These are phyloP conservation scores for Phytomonas sp. DNA, from an alignment of 208 protist species.

Conservation along the genomic window DNA sequence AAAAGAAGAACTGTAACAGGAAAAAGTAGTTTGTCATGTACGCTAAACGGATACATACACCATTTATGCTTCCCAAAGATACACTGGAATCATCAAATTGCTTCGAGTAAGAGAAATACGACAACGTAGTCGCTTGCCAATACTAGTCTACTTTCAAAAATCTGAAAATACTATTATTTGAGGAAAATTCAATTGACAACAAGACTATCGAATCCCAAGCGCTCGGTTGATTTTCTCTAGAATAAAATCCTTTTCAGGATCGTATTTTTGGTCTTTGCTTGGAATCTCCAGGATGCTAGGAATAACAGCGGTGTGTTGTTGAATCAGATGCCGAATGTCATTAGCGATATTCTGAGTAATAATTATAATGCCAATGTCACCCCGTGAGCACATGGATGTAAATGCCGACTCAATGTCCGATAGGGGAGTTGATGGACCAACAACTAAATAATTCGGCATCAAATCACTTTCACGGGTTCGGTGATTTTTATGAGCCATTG, in stretches of 20 bases:
- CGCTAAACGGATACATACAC: neutral
- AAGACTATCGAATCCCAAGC: slow-evolving; percentile 43
- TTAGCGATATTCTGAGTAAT: slow-evolving; percentile 96
- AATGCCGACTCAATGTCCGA: slow-evolving; percentile 92
- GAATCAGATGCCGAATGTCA: slow-evolving; percentile 92
- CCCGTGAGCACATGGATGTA: slow-evolving; percentile 69
- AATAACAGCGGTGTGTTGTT: slow-evolving; percentile 83
- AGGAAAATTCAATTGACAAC: neutral
- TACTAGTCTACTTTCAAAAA: slow-evolving; percentile 3
- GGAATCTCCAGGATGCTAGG: slow-evolving; percentile 96
- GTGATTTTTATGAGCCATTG: neutral
- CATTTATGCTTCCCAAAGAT: neutral
- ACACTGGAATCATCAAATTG: neutral
- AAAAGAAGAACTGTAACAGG: slow-evolving; percentile 5
- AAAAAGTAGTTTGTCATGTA: neutral
- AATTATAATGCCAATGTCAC: slow-evolving; percentile 93
- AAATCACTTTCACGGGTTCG: slow-evolving; percentile 2
- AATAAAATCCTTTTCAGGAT: slow-evolving; percentile 93
- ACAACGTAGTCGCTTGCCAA: neutral
- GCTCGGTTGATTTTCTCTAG: slow-evolving; percentile 84
- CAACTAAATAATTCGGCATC: slow-evolving; percentile 89
- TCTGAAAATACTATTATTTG: slow-evolving; percentile 4
- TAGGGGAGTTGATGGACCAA: slow-evolving; percentile 82
- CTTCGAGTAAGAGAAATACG: neutral
- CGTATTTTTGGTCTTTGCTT: slow-evolving; percentile 94